phyloP scores from a whole-genome alignment of 495 filamentous ascomycete species.

The Trichoderma erinaceum region DNA sequence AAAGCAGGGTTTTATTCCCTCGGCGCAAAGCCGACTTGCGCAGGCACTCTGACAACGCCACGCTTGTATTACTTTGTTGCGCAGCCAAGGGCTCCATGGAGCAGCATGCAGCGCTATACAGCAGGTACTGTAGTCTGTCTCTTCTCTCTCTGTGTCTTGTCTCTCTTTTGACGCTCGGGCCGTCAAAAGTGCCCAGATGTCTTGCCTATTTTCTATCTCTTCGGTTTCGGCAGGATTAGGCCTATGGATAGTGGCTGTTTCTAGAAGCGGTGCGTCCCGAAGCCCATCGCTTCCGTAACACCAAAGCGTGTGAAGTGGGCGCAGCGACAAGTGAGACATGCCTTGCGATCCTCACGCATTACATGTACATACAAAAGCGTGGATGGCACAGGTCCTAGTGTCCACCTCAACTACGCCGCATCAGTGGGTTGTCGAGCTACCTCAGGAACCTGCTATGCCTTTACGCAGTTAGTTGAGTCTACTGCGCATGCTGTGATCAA shows the following conservation, averaged over 20 bases:
- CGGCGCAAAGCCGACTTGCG: too few species aligned
- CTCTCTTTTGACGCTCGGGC: neutral
- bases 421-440: too few species aligned
- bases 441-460: too few species aligned
- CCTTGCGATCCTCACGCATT: too few species aligned
- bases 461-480: too few species aligned
- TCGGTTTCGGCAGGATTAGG: neutral
- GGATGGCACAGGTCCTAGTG: too few species aligned
- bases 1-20: too few species aligned
- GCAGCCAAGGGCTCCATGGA: neutral
- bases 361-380: too few species aligned
- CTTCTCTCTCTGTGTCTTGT: neutral
- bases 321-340: neutral
- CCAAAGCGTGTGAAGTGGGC: neutral
- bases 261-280: slow-evolving; percentile 10
- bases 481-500: neutral
- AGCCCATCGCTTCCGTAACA: neutral
- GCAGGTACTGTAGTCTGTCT: too few species aligned
- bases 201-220: neutral
- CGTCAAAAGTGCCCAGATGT: neutral
- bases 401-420: too few species aligned
- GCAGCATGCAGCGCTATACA: too few species aligned
- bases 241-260: neutral
- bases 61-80: neutral
- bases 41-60: too few species aligned